These are phyloP conservation scores for Acacia concinna DNA, from an alignment of 331 rosid species.

Conservation along the genomic window DNA sequence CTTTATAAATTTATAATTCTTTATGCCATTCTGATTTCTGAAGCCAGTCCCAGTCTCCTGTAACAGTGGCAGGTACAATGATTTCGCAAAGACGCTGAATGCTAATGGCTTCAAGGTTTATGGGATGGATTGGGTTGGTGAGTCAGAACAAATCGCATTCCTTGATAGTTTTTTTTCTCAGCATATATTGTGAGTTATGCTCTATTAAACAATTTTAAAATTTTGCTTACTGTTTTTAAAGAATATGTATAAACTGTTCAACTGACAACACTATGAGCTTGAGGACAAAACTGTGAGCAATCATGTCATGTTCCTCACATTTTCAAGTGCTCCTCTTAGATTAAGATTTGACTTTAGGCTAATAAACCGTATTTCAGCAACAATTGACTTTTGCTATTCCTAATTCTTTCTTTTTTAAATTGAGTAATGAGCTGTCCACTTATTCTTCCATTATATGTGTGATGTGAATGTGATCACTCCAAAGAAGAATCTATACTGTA, in stretches of 20 bases:
- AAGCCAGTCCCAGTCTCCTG: conserved; percentile 21
- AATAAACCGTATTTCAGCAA: background rate
- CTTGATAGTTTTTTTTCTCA: background rate
- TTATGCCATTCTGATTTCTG: conserved; percentile 24
- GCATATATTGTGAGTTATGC: conserved; percentile 1
- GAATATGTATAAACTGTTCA: background rate
- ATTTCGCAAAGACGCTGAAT: conserved; percentile 82
- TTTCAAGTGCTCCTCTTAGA: conserved; percentile 1
- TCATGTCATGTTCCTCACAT: conserved; percentile 1
- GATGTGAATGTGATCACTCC: background rate
- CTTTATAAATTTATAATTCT: background rate
- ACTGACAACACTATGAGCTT: background rate
- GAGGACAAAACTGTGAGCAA: background rate
- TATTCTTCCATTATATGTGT: background rate
- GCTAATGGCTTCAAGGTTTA: conserved; percentile 82
- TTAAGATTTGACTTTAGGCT: background rate
- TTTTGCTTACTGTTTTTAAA: background rate
- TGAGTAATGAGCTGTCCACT: background rate
- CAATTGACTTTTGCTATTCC: background rate
- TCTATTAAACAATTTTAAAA: background rate
- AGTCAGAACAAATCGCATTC: conserved; percentile 27
- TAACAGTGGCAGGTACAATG: conserved; percentile 73
- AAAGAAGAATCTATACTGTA: background rate
- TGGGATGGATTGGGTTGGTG: conserved; percentile 98
- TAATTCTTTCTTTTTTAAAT: background rate